Conservation (phyloP, 768 basidiomycete genomes). For the Boletales sp. region DNA sequence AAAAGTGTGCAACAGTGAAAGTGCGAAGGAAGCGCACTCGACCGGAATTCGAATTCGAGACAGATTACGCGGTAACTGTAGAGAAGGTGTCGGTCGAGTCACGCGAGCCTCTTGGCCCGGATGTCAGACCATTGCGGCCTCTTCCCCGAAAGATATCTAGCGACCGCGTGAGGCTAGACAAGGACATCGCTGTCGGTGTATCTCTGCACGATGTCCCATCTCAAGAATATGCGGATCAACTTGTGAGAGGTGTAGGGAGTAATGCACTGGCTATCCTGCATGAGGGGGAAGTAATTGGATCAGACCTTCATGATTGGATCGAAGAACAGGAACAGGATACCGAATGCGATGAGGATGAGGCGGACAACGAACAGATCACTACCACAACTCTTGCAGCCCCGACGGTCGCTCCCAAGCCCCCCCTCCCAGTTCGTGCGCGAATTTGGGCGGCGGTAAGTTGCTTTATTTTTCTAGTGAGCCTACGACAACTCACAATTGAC, state of each 20-base stretch:
- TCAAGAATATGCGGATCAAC: conserved; percentile 14
- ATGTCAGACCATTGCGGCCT: conserved; percentile 17
- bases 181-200: neutral
- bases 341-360: conserved; percentile 12
- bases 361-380: conserved; percentile 11
- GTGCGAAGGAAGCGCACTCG: conserved; percentile 17
- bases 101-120: conserved; percentile 13
- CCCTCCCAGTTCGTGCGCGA: conserved; percentile 29
- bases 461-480: neutral
- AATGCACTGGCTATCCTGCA: conserved; percentile 7
- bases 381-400: neutral
- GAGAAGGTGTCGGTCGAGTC: neutral
- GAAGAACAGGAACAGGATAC: conserved; percentile 17
- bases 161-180: neutral
- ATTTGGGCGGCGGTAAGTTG: conserved; percentile 45
- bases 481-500: conserved; percentile 1
- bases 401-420: conserved; percentile 15
- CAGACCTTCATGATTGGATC: conserved; percentile 23
- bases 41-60: conserved; percentile 18
- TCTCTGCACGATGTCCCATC: conserved; percentile 2
- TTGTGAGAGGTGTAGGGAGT: conserved; percentile 15
- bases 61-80: neutral
- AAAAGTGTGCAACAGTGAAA: neutral
- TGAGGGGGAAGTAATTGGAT: conserved; percentile 1
- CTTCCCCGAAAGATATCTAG: conserved; percentile 17